Evolutionary conservation across 1,139 yeast species (phyloP), one percentile per base, ranked within the genome.

Genomic region (Kodamaea derodonti): DNA sequence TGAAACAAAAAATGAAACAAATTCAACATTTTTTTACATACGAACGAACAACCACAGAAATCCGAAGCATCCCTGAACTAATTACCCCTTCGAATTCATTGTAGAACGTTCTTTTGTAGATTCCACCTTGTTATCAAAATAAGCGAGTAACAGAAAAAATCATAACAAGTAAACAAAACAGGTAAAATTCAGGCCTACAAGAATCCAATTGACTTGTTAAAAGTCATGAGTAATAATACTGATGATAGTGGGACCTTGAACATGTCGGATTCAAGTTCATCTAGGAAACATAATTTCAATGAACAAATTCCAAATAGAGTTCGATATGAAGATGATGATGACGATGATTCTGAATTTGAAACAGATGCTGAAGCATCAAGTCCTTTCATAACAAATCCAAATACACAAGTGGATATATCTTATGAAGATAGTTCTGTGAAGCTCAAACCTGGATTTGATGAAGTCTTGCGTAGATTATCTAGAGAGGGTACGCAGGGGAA

Each of bases 311-410:
- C 15, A 13, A 14, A 25, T 14, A 14, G 17, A 28, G 2, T 18
- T 14, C 34, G 29, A 9, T 29, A 23, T 11, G 13, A 31, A 16
- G 30, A 31, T 4, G 12, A 8, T 4, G 10, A 7, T 5, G 26
- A 24, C 26, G 13, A 14, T 6, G 15, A 25, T 14, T 14, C 28
- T 14, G 28, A 25, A 6, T 13, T 14, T 14, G 28, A 25, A 9
- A 13, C 28, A 9, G 34, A 31, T 14, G 32, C 23, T 11, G 45
- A 36, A 12, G 31, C 33, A 7, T 60, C 65, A n/a, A 59, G 65
- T 38, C 65, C 66, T 3, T 61, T 62, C 33, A 48, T 60, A 12
- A 48, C 63, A 11, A 47, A 58, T 27, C 64, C 40, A 6, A 29
- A 27, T 13, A 25, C 61, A 11, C 56, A 35, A 3, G 22, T 41